phyloP scores from a whole-genome alignment of 2,329 filamentous ascomycete genomes.

The Fusarium oxysporum region DNA sequence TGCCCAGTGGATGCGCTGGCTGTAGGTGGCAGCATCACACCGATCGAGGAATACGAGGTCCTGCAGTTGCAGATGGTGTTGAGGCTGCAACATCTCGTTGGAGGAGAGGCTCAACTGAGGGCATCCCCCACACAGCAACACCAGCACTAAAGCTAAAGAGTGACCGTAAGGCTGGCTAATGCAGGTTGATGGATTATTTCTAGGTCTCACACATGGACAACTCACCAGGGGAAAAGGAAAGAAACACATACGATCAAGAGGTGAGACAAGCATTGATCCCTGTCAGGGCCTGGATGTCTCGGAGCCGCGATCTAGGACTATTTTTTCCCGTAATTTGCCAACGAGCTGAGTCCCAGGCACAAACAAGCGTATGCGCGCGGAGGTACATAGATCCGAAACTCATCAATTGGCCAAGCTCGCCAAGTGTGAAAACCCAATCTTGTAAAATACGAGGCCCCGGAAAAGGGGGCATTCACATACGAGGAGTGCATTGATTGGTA shows the following conservation, averaged over 20 bases:
- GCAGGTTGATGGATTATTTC: constrained; percentile 9
- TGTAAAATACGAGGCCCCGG: constrained; percentile 17
- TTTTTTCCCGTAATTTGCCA: neutral
- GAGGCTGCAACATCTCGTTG: constrained; percentile 28
- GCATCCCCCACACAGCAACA: neutral
- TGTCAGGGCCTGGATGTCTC: neutral
- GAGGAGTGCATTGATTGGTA: constrained; percentile 33
- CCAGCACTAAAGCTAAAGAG: neutral
- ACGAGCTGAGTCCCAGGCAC: neutral
- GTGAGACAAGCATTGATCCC: constrained; percentile 19
- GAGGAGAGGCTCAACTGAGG: constrained; percentile 28
- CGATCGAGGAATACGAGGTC: constrained; percentile 32
- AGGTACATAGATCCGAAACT: constrained; percentile 4
- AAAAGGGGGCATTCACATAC: constrained; percentile 12
- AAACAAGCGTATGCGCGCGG: constrained; percentile 1
- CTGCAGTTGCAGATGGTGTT: constrained; percentile 8
- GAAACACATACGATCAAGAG: neutral
- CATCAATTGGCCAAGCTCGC: neutral
- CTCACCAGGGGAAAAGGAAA: constrained; percentile 13
- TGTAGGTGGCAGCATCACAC: constrained; percentile 34
- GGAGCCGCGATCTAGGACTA: neutral
- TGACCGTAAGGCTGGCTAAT: constrained; percentile 36
- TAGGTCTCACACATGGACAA: neutral
- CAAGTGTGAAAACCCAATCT: neutral
- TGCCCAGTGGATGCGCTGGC: constrained; percentile 7